Percentiles rank a stretch among this genome's conserved stretches.
Evolutionary conservation across 495 filamentous ascomycete genomes (phyloP).

Genomic region (Sphaerosporella brunnea): DNA sequence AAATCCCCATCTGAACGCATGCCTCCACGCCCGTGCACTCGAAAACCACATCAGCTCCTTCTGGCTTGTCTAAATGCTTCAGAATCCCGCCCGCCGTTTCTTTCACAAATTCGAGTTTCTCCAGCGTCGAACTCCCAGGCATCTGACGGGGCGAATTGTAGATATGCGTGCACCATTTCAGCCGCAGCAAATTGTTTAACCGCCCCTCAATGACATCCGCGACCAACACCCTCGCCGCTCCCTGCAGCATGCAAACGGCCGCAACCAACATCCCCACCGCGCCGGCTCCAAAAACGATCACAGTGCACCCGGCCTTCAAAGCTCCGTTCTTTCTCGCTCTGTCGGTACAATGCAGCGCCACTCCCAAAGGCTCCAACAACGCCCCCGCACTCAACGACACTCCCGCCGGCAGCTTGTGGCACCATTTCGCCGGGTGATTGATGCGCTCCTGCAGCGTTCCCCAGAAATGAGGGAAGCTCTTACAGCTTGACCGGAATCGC

Average conservation of each 20-base stretch:
- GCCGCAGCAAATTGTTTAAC: constrained; percentile 52
- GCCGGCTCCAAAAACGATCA: constrained; percentile 72
- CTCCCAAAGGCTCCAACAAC: constrained; percentile 67
- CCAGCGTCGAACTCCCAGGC: constrained; percentile 29
- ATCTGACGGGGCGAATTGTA: constrained; percentile 37
- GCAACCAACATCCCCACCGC: constrained; percentile 70
- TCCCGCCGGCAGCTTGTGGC: constrained; percentile 55
- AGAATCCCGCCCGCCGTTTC: constrained; percentile 37
- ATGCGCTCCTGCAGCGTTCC: constrained; percentile 80
- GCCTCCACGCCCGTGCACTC: constrained; percentile 83
- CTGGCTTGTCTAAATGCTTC: constrained; percentile 35
- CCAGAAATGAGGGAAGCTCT: constrained; percentile 66
- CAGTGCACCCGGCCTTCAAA: constrained; percentile 36
- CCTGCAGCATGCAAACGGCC: constrained; percentile 47
- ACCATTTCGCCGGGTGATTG: constrained; percentile 70
- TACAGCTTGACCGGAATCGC: constrained; percentile 69
- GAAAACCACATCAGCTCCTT: constrained; percentile 62
- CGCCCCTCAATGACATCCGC: constrained; percentile 69
- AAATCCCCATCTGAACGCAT: constrained; percentile 74
- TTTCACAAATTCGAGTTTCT: constrained; percentile 45
- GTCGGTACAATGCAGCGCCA: constrained; percentile 67
- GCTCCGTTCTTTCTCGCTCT: constrained; percentile 32
- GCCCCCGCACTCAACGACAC: constrained; percentile 63
- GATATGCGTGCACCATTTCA: constrained; percentile 55
- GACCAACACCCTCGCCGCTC: constrained; percentile 50